Base-by-base conservation (phyloP, 192 early-diverging fungal genomes). In the Dissophora ornata region DNA sequence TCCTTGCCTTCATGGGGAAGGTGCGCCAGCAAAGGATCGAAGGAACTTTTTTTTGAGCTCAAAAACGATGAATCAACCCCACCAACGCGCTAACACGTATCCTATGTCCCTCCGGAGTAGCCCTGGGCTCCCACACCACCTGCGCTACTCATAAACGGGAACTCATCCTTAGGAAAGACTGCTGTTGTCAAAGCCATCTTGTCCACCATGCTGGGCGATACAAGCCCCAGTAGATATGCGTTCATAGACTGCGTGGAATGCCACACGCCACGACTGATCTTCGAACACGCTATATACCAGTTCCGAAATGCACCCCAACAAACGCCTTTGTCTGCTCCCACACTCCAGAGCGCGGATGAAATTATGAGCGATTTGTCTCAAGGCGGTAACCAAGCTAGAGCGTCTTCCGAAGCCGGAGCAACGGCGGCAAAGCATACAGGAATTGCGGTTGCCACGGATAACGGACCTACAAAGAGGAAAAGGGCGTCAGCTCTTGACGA, bases 161-260 rank as follows among this genome's bases (percentile, higher is more conserved):
- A 82, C 32, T 69, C 82, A 0, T 83, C 86, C 16, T 62, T 79
- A 5, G 86, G 86, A 59, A 87, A 87, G 47, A 85, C 81, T 1
- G 74, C 77, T 2, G 67, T 87, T 6, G 51, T 85, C 18, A 67
- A 69, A 25, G 22, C 49, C 3, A 36, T 67, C 24, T 21, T 80
- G 7, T 57, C 60, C 0, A 55, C 54, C 4, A 38, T 68, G 3
- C 57, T 87, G 2, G 46, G 68, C 0, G 41, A 60, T 22, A 21
- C 44, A 6, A 41, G 55, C 4, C 60, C 79, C 3, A 73, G 62
- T 52, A 66, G 74, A 34, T 86, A 71, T 55, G 85, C 87, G 7
- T 90, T 84, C 62, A 63, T 95, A 7, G 90, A 91, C 79, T 92
- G 92, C 64, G 78, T 93, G 8, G 93, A 94, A 71, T 89, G 91